Base-by-base conservation (phyloP, 169 alveolate genomes). In the Plasmodium billcollinsi region DNA sequence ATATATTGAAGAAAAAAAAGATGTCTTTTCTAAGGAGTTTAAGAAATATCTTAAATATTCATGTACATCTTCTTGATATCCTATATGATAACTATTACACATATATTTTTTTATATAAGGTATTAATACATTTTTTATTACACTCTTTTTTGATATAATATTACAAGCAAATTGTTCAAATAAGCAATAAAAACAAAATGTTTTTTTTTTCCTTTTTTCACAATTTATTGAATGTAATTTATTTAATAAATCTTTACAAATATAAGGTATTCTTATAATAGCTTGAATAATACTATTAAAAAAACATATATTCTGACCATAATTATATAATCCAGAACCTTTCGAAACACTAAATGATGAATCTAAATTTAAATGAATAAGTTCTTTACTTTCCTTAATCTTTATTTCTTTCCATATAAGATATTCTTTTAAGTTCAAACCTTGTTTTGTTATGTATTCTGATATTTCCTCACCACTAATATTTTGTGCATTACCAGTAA, bases 261-360 rank as follows among this genome's bases (percentile, higher is more conserved):
- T 49, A 65, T 88, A 94, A 29, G 96, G 96, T 2, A 93, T 88
- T 54, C 93, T 93, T 26, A 88, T 73, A 58, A 94, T 63, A 33
- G 93, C 92, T 74, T 94, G 96, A n/a, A 94, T 59, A 9, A 94
- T 89, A 62, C 92, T 94, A 70, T 94, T 94, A 86, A 94, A 92
- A 71, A 91, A 94, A 67, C 96, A 94, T 24, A 94, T 94, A 85
- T 94, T 94, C 26, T 89, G 92, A 2, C 96, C 96, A 43, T 94
- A 94, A 91, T 94, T 94, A 54, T 91, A 86, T 33, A 94, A 90
- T 26, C 96, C 96, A 2, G 94, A 92, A 5, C 94, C 96, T 88
- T 83, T 91, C 12, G 89, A 78, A 21, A 52, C 89, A 45, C 50
- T 65, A 71, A 65, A 78, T 11, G 89, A 65, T 12, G 89, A 47